Percentiles rank a stretch among this genome's conserved stretches.
Evolutionary conservation across 306 rosid species (phyloP).

Genomic region (Sophora flavescens): DNA sequence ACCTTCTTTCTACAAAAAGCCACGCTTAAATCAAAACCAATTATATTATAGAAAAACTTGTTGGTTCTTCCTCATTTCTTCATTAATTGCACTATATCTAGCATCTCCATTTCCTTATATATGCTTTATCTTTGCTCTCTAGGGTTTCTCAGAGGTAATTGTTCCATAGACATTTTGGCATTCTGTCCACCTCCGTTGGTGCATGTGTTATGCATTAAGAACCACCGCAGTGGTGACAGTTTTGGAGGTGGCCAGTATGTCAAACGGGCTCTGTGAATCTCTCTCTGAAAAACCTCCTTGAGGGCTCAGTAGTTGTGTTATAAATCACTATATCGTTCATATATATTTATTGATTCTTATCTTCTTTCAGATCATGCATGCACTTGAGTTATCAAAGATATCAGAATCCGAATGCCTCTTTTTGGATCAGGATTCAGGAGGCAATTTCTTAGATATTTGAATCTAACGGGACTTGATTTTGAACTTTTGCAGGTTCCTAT

Average conservation of each 20-base stretch:
- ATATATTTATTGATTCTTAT: no score
- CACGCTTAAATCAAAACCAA: slow-evolving; percentile 42
- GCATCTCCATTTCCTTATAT: not conserved
- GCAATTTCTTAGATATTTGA: not conserved
- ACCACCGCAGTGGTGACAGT: not conserved
- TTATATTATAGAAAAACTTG: slow-evolving; percentile 12
- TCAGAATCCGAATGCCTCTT: not conserved
- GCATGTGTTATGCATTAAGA: not conserved
- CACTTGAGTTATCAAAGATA: not conserved
- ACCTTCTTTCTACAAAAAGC: slow-evolving; percentile 52
- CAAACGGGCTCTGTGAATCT: slow-evolving; percentile 66
- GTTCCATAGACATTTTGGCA: slow-evolving; percentile 75
- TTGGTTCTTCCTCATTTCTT: slow-evolving; percentile 9
- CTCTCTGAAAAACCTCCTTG: slow-evolving; percentile 62
- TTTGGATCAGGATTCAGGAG: not conserved
- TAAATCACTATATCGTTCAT: no score
- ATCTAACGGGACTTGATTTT: slow-evolving; percentile 7
- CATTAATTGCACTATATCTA: no score
- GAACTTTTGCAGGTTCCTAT: slow-evolving; percentile 36
- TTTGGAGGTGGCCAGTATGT: slow-evolving; percentile 65
- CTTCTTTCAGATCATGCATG: no score
- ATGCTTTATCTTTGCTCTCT: slow-evolving; percentile 42
- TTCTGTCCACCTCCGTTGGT: slow-evolving; percentile 70
- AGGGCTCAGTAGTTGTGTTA: slow-evolving; percentile 9
- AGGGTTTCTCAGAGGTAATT: slow-evolving; percentile 62